Percentiles rank a stretch among this genome's conserved stretches.
Evolutionary conservation across 768 basidiomycete species (phyloP).

Genomic region (Stropharia rugosoannulata): DNA sequence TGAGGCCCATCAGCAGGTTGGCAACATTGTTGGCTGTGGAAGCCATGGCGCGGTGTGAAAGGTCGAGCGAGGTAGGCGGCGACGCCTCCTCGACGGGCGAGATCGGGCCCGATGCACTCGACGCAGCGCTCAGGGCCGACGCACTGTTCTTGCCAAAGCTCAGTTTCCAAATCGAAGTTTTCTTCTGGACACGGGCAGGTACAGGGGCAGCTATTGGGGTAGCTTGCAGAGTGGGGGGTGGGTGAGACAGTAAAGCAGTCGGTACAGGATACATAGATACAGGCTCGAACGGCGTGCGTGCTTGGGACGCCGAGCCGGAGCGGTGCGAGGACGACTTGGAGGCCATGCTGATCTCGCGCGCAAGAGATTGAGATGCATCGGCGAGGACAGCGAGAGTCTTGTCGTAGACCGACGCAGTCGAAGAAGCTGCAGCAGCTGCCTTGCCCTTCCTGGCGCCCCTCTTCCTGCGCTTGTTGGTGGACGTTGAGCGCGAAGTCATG

Average conservation of each 20-base stretch:
- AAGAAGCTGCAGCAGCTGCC: constrained; percentile 38
- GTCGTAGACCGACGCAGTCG: constrained; percentile 40
- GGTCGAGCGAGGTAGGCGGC: constrained; percentile 27
- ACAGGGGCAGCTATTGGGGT: constrained; percentile 12
- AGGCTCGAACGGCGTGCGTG: constrained; percentile 38
- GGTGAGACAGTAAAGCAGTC: constrained; percentile 26
- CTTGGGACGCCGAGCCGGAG: constrained; percentile 26
- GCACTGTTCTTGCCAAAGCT: constrained; percentile 63
- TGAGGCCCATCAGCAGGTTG: constrained; percentile 70
- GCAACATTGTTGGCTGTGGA: constrained; percentile 79
- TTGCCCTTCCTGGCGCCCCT: constrained; percentile 86
- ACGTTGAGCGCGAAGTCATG: constrained; percentile 58
- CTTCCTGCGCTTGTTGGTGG: constrained; percentile 79
- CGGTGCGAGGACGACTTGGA: constrained; percentile 43
- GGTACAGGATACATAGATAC: constrained; percentile 46
- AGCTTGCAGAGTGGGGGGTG: constrained; percentile 17
- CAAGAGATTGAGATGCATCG: constrained; percentile 77
- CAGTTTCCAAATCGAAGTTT: constrained; percentile 86
- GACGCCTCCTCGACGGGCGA: constrained; percentile 41
- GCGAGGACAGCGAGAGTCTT: constrained; percentile 71
- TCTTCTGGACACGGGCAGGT: constrained; percentile 55
- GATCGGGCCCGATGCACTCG: constrained; percentile 32
- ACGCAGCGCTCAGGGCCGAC: constrained; percentile 22
- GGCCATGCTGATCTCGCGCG: constrained; percentile 77
- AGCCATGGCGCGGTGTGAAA: constrained; percentile 39